Percentiles rank a stretch among this genome's conserved stretches.
phyloP scores from a whole-genome alignment of 2,329 filamentous ascomycete species.

The Pestalotiopsis sp. region DNA sequence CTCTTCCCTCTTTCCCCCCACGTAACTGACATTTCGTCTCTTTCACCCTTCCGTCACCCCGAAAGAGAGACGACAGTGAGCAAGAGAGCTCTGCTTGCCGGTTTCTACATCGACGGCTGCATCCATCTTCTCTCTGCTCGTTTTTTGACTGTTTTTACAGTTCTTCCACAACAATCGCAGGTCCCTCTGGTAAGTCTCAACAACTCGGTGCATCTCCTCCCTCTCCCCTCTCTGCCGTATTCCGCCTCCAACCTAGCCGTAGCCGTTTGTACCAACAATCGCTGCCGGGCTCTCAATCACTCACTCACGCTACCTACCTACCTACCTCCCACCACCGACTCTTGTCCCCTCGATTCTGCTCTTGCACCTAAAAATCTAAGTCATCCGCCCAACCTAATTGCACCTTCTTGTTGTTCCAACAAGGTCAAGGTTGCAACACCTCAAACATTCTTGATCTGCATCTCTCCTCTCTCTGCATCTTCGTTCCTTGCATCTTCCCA shows the following conservation, averaged over 20 bases:
- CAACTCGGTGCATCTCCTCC: conserved; percentile 3
- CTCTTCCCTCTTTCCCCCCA: conserved; percentile 15
- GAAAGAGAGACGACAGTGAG: conserved; percentile 5
- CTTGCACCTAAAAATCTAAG: neutral
- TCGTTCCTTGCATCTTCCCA: neutral
- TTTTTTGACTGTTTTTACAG: conserved; percentile 11
- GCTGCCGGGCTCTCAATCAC: neutral
- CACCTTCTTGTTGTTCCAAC: neutral
- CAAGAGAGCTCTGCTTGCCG: conserved; percentile 8
- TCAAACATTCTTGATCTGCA: neutral
- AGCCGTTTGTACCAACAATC: neutral
- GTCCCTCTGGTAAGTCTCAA: conserved; percentile 18
- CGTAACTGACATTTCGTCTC: conserved; percentile 14
- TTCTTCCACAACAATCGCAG: conserved; percentile 16
- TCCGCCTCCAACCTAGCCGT: neutral
- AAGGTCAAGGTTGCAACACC: neutral
- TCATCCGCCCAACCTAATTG: neutral
- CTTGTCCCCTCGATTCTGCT: neutral
- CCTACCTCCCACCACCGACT: neutral
- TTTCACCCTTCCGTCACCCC: conserved; percentile 1
- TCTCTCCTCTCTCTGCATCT: neutral
- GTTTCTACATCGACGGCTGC: conserved; percentile 25
- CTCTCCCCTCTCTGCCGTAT: neutral
- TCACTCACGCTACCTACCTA: neutral
- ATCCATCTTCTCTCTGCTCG: conserved; percentile 17